Evolutionary conservation across 2,329 filamentous ascomycete genomes (phyloP).

Genomic region (Phaeosphaeria sp.): DNA sequence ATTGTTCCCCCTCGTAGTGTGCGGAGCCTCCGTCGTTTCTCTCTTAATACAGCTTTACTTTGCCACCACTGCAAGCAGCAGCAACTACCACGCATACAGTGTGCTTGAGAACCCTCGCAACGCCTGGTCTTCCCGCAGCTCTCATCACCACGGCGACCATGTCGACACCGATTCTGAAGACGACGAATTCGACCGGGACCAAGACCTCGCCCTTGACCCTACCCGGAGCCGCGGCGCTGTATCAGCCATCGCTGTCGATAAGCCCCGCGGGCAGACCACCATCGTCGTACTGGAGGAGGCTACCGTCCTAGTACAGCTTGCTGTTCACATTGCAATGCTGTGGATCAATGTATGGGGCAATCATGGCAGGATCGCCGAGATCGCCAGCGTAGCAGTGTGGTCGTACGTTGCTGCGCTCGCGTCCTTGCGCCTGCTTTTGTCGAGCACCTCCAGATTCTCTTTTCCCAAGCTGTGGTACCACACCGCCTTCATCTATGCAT

Average conservation of each 20-base stretch:
- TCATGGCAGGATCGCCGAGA: conserved; percentile 65
- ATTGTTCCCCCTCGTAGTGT: conserved; percentile 75
- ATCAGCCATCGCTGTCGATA: conserved; percentile 72
- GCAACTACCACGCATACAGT: conserved; percentile 65
- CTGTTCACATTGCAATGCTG: conserved; percentile 70
- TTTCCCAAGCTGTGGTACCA: conserved; percentile 88
- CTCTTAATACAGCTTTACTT: conserved; percentile 66
- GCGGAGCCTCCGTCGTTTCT: conserved; percentile 72
- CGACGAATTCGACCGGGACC: conserved; percentile 66
- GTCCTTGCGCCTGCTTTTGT: conserved; percentile 71
- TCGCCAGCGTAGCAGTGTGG: conserved; percentile 77
- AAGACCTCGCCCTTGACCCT: conserved; percentile 61
- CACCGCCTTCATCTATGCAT: conserved; percentile 81
- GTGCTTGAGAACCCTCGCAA: conserved; percentile 56
- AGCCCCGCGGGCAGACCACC: conserved; percentile 74
- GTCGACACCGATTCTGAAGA: conserved; percentile 59
- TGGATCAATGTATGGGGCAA: conserved; percentile 65
- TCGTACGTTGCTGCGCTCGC: conserved; percentile 78
- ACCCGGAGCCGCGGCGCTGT: conserved; percentile 59
- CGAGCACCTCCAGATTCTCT: conserved; percentile 66
- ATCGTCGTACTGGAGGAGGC: conserved; percentile 77
- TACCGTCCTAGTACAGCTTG: conserved; percentile 74
- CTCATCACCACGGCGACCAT: conserved; percentile 44
- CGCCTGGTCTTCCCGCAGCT: conserved; percentile 42
- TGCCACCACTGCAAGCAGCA: conserved; percentile 61